Evolutionary conservation across 768 basidiomycete genomes (phyloP).

Genomic region (Boletus barrowsii): DNA sequence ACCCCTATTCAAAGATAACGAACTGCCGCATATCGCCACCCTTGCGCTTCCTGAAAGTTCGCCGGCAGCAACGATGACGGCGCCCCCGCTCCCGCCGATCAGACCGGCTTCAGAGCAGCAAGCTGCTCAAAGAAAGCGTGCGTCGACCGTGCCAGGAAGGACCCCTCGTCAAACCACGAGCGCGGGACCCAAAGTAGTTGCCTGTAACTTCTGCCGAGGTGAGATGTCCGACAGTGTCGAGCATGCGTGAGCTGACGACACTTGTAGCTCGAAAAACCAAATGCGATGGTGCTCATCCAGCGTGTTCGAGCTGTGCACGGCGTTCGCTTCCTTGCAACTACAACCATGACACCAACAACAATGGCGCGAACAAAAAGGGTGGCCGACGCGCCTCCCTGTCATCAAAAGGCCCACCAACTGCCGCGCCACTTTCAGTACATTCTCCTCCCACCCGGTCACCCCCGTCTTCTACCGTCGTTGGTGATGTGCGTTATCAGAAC

Average conservation of each 20-base stretch:
- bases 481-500: slow-evolving; percentile 33
- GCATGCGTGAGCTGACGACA: slow-evolving; percentile 4
- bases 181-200: slow-evolving; percentile 82
- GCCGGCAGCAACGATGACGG: slow-evolving; percentile 56
- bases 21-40: slow-evolving; percentile 70
- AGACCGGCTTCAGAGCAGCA: slow-evolving; percentile 66
- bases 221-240: slow-evolving; percentile 24
- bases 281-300: slow-evolving; percentile 83
- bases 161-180: slow-evolving; percentile 54
- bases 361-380: slow-evolving; percentile 36
- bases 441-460: slow-evolving; percentile 60
- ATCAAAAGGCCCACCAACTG: slow-evolving; percentile 33
- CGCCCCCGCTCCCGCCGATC: slow-evolving; percentile 60
- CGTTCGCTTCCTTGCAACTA: slow-evolving; percentile 77
- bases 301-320: slow-evolving; percentile 80
- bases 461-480: slow-evolving; percentile 36
- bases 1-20: slow-evolving; percentile 54
- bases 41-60: slow-evolving; percentile 58
- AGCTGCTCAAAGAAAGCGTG: slow-evolving; percentile 65
- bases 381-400: slow-evolving; percentile 53
- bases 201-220: slow-evolving; percentile 90
- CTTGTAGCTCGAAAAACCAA: slow-evolving; percentile 78
- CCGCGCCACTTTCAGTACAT: slow-evolving; percentile 35
- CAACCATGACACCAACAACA: slow-evolving; percentile 55
- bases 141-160: slow-evolving; percentile 66